Base-by-base conservation (phyloP, 345 rosid species). In the Dovyalis caffra region DNA sequence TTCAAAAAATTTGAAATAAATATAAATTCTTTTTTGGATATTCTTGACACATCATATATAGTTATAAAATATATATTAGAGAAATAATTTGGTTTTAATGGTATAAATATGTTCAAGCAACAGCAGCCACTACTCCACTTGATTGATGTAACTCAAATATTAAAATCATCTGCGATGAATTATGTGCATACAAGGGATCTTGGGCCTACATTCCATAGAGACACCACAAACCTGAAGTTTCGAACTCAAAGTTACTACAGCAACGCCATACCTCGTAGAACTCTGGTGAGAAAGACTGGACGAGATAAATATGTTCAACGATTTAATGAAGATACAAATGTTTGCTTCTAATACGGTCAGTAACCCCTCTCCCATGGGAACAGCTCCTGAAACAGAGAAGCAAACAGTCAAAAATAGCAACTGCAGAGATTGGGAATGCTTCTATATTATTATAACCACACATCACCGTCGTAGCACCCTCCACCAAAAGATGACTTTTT, bases 401-500 rank as follows among this genome's bases (percentile, higher is more conserved):
- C 65, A 23, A 53, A 34, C 32, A 40, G 86, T 83, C 86, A 77
- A 79, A 72, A 68, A 64, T 63, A 47, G 79, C 83, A n/a, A 76
- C 80, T 20, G 56, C 28, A 15, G 53, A 26, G 38, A n/a, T 66
- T 6, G 11, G 21, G 40, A 21, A 1, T 37, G 10, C 40, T 1
- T 32, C 18, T 64, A 5, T 37, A n/a, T 37, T 11, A 66, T 8
- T 2, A 16, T 29, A 6, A 31, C 23, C 67, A 18, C 31, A 5
- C n/a, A n/a, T n/a, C n/a, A n/a, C n/a, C n/a, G n/a, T n/a, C n/a
- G n/a, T 2, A 29, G 14, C 29, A 26, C 29, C n/a, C 65, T 11
- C 35, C 31, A 61, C 64, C 14, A 14, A 61, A 23, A 23, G 7
- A 26, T 11, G 5, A 28, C 16, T 15, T 31, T 60, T 26, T 60